A percentile compares a stretch with the other conserved stretches of the same genome.
phyloP scores from a whole-genome alignment of 768 basidiomycete species.

The Mycena leptocephala region DNA sequence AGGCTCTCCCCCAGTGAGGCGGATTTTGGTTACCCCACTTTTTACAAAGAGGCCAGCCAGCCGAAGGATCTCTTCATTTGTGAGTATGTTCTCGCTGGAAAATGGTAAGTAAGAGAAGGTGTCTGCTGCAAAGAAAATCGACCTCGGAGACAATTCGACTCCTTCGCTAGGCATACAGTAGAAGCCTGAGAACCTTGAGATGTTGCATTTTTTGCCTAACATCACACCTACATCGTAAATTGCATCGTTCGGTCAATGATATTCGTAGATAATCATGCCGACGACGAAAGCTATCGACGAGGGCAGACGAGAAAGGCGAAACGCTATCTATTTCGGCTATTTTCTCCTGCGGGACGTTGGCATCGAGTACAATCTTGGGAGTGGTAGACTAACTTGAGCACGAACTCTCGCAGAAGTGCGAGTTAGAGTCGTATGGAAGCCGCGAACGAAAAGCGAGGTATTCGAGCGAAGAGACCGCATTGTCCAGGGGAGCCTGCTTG shows the following conservation, averaged over 20 bases:
- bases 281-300: slow-evolving; percentile 75
- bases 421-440: slow-evolving; percentile 7
- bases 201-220: neutral
- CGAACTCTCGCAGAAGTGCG: slow-evolving; percentile 16
- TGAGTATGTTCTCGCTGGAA: slow-evolving; percentile 70
- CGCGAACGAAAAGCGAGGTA: neutral
- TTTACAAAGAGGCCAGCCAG: slow-evolving; percentile 85
- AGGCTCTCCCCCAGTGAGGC: slow-evolving; percentile 92
- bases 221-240: slow-evolving; percentile 78
- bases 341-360: slow-evolving; percentile 60
- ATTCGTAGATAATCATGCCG: slow-evolving; percentile 92
- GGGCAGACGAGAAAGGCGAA: slow-evolving; percentile 59
- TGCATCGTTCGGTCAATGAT: slow-evolving; percentile 89
- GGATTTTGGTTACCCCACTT: slow-evolving; percentile 89
- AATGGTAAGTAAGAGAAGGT: neutral
- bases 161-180: slow-evolving; percentile 94
- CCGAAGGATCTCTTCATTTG: slow-evolving; percentile 83
- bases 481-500: neutral
- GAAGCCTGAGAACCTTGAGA: slow-evolving; percentile 70
- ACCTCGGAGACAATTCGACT: slow-evolving; percentile 78
- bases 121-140: neutral
- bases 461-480: slow-evolving; percentile 10
- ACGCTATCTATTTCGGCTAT: slow-evolving; percentile 72
- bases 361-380: neutral
- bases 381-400: slow-evolving; percentile 34